A percentile compares a stretch with the other conserved stretches of the same genome.
phyloP scores from a whole-genome alignment of 2,329 filamentous ascomycete species.

The Eutypa lata region DNA sequence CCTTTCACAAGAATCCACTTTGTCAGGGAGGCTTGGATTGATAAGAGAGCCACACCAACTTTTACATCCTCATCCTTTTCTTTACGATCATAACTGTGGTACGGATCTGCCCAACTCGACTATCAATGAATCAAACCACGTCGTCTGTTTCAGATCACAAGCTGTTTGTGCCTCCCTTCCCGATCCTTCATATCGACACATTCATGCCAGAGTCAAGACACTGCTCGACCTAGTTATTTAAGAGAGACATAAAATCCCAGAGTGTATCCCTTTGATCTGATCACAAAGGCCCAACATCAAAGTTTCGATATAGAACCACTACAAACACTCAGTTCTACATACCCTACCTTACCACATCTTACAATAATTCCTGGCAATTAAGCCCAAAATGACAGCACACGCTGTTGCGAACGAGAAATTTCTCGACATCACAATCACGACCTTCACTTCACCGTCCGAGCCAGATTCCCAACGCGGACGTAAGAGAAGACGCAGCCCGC shows the following conservation, averaged over 20 bases:
- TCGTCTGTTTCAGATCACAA: not conserved
- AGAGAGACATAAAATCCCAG: no score
- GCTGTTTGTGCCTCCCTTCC: not conserved
- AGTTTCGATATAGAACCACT: not conserved
- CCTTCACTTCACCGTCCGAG: constrained; percentile 25
- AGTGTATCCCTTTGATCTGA: no score
- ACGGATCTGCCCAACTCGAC: not conserved
- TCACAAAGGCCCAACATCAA: no score
- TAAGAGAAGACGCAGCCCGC: constrained; percentile 33
- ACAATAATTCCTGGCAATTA: not conserved
- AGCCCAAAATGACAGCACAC: constrained; percentile 17
- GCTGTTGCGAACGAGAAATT: constrained; percentile 17
- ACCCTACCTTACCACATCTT: not conserved
- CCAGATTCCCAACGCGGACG: constrained; percentile 33
- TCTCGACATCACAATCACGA: constrained; percentile 20
- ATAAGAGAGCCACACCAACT: not conserved
- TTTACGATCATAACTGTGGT: no score
- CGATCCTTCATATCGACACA: not conserved
- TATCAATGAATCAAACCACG: not conserved
- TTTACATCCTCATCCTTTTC: not conserved
- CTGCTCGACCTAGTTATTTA: no score
- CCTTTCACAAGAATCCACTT: not conserved
- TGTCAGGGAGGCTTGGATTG: not conserved
- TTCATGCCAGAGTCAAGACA: not conserved
- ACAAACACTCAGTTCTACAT: not conserved